Percentiles rank a stretch among this genome's conserved stretches.
phyloP scores from a whole-genome alignment of 2,329 filamentous ascomycete species.

The Trichoderma lentiforme region DNA sequence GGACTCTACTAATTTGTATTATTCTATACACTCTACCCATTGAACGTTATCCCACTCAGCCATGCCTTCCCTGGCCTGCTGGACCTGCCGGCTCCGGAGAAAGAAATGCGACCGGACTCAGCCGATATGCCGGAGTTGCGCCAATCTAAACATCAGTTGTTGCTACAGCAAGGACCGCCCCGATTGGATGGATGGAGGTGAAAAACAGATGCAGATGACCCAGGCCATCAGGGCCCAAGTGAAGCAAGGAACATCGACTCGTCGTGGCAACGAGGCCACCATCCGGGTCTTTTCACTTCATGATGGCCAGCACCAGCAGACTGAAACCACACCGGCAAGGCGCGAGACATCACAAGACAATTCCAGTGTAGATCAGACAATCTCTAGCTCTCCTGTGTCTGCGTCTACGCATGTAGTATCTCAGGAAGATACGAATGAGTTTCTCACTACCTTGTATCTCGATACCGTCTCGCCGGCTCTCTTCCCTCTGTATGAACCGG shows the following conservation, averaged over 20 bases:
- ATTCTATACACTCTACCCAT: neutral
- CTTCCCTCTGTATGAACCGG: constrained; percentile 53
- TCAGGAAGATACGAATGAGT: neutral
- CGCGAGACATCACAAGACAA: neutral
- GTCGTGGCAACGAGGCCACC: constrained; percentile 30
- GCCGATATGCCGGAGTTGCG: constrained; percentile 44
- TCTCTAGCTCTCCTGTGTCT: neutral
- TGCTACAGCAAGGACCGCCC: constrained; percentile 43
- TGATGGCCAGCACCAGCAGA: neutral
- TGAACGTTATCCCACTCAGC: neutral
- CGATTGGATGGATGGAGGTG: constrained; percentile 45
- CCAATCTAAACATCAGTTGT: constrained; percentile 46
- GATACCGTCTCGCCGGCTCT: constrained; percentile 47
- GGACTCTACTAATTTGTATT: neutral
- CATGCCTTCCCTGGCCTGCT: constrained; percentile 33
- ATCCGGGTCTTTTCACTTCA: neutral
- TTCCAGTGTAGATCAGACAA: neutral
- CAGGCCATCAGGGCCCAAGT: constrained; percentile 25
- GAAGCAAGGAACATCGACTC: constrained; percentile 24
- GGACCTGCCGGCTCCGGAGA: constrained; percentile 53
- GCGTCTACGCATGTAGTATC: neutral
- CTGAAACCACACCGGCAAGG: neutral
- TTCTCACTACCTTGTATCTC: constrained; percentile 26
- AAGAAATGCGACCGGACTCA: constrained; percentile 50
- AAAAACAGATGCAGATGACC: constrained; percentile 26